These are phyloP conservation scores for Chalara sp. DNA, from an alignment of 2,329 filamentous ascomycete species.

Conservation along the genomic window DNA sequence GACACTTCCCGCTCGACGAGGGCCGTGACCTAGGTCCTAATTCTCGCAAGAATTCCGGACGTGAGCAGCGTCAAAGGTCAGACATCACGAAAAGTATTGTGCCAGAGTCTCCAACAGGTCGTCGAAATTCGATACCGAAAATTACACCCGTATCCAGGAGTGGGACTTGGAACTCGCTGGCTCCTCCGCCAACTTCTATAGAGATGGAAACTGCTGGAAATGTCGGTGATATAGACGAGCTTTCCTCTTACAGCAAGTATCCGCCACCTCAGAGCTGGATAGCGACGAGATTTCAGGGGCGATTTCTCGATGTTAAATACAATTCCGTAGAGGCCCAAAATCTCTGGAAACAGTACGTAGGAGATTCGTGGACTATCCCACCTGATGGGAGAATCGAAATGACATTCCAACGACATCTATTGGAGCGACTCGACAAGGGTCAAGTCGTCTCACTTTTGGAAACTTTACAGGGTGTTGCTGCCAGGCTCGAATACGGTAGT, in stretches of 20 bases:
- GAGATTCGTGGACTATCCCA: too few relatives aligned
- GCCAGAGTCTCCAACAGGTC: too few relatives aligned
- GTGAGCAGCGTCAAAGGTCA: too few relatives aligned
- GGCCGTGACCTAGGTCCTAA: too few relatives aligned
- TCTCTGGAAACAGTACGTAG: too few relatives aligned
- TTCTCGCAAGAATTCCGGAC: too few relatives aligned
- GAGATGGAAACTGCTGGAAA: neutral
- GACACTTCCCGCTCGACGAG: too few relatives aligned
- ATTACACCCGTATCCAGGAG: neutral
- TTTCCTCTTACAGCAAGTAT: conserved; percentile 1
- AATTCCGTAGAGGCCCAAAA: too few relatives aligned
- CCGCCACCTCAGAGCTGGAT: conserved; percentile 5
- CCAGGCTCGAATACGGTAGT: conserved; percentile 1
- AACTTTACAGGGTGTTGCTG: conserved; percentile 2
- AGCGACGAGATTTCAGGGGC: conserved; percentile 3
- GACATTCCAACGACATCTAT: conserved; percentile 7
- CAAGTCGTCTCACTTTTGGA: conserved; percentile 3
- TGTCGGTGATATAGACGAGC: too few relatives aligned
- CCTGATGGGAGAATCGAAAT: conserved; percentile 8
- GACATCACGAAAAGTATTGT: neutral
- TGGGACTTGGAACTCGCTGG: conserved; percentile 1
- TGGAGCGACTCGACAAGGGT: conserved; percentile 6
- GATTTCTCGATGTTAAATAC: conserved; percentile 6
- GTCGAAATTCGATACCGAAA: neutral
- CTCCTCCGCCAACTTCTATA: neutral